Evolutionary conservation across 805 yeast species (phyloP), one percentile per base, ranked within the genome.

Genomic region (Candida saitoana): DNA sequence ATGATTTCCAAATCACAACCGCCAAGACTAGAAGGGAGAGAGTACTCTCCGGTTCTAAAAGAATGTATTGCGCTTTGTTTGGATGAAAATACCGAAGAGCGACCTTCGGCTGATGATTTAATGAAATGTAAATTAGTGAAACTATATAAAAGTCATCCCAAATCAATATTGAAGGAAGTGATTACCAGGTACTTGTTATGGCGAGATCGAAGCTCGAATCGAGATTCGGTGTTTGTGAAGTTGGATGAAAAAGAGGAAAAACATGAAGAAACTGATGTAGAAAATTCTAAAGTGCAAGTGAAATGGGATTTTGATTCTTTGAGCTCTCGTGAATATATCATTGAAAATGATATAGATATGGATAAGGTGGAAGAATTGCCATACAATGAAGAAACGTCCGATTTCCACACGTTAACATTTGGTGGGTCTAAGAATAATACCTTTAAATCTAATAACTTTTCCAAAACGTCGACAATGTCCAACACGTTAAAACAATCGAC

Each of bases 251-350:
- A 52, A 25, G 39, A 52, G 4, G 49, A 48, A 17, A 48, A 50
- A 16, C 47, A 40, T 7, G 51, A 42, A n/a, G 46, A 43, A 4
- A 45, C 42, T 27, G 50, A 47, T 3, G 49, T 45, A 7, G 42
- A 51, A 9, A 47, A 49, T 16, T 43, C 43, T 19, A 61, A 56
- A 22, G 55, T 70, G 20, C 73, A 68, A 48, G 79, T 84, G 17
- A 82, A 84, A 57, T 88, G 96, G 96, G 96, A 88, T 63, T 88
- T 88, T 55, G 96, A 88, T 59, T 84, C 93, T 0, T 63, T 87
- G 41, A 82, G 84, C 54, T 76, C 84, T 33, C 73, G 79, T 25
- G 91, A 85, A 48, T 85, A 84, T 56, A 80, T 85, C 25, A 61
- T 84, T 38, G 89, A 83, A 39, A 82, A 83, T 57, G 86, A 82